Evolutionary conservation across 2,329 filamentous ascomycete species (phyloP), one percentile per base, ranked within the genome.

Genomic region (Dothistroma septosporum): DNA sequence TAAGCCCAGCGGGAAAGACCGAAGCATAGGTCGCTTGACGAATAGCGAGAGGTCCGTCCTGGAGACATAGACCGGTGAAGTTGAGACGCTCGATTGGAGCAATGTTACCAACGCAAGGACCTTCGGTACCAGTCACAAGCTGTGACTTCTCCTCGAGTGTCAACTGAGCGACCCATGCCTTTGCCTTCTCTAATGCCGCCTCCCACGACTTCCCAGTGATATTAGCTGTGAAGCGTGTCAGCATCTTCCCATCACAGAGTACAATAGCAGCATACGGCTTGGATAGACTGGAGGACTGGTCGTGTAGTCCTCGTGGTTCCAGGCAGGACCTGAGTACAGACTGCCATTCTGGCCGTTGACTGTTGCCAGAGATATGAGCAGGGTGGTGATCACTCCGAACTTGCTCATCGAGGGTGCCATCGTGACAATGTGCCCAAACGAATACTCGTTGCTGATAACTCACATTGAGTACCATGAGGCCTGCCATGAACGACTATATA

Each of bases 11-110:
- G 7, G 77, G 75, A 68, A 62, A 75, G 76, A 21, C 73, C 71
- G 57, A 70, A 74, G 14, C 72, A 68, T 57, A 77, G 67, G 37
- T 73, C 68, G 50, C 73, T 69, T 33, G 74, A 71, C 8, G 73
- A 55, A 96, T 81, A 0, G 92, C 92, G 6, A 94, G 77, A 0
- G 92, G 92, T 0, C 91, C 76, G 61, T 78, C 77, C 19, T 76
- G 72, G 1, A 78, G 50, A 48, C 65, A 66, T 19, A 66, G 66
- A 14, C 76, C 75, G 12, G 66, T 72, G 65, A 76, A 78, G 28
- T 74, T 73, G 11, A 78, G 68, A 8, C 76, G 67, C 12, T 69
- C 61, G 21, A 78, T 71, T 8, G 74, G 32, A 70, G 69, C 33
- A 19, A 64, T 66, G 55, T 62, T 61, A 19, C 64, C 64, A 55